phyloP scores from a whole-genome alignment of 148 eudicot species.

The Heliamphora exappendiculata region DNA sequence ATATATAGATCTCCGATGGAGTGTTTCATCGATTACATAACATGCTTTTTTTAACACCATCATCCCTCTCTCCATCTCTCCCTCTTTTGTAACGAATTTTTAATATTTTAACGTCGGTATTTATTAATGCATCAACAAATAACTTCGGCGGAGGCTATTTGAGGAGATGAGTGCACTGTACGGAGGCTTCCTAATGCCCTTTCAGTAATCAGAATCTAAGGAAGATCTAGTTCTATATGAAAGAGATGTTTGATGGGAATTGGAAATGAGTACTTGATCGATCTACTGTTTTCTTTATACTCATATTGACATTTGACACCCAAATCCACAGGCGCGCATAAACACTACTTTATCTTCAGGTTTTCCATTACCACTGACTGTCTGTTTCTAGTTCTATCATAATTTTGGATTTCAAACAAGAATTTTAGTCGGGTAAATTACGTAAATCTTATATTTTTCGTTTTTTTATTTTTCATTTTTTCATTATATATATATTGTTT shows the following conservation, averaged over 20 bases:
- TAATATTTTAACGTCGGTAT: no score
- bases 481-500: no score
- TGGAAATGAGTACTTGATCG: background rate
- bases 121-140: no score
- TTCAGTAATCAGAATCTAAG: constrained; percentile 8
- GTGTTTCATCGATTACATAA: no score
- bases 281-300: background rate
- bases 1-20: no score
- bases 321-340: background rate
- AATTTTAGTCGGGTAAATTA: no score
- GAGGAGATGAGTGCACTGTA: no score
- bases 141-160: no score
- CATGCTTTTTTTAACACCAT: no score
- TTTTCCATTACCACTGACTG: background rate
- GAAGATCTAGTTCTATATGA: constrained; percentile 6
- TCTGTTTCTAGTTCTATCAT: background rate
- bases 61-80: background rate
- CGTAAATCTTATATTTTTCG: no score
- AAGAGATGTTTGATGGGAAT: no score
- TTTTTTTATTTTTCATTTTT: no score
- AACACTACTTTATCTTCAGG: background rate
- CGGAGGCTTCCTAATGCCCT: background rate
- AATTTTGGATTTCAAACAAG: background rate
- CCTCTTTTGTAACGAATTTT: background rate
- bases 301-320: background rate